Evolutionary conservation across 352 stramenopile species (phyloP), one percentile per base, ranked within the genome.

Genomic region (Pythium pyrilobum): DNA sequence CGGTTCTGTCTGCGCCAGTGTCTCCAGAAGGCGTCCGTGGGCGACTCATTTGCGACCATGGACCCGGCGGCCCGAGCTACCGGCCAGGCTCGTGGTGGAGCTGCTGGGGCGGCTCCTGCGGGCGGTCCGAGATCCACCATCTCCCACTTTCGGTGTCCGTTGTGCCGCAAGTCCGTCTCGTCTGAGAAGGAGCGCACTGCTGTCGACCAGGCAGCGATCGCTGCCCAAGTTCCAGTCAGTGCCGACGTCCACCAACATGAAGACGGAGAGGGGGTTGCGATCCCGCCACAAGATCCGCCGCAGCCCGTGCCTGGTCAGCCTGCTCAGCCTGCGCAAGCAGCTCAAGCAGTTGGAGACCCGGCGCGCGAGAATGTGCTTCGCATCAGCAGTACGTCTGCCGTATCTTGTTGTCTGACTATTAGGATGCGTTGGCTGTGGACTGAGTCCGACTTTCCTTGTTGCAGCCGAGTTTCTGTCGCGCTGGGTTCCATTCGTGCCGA

Each of bases 1-100:
- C 64, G 75, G 28, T 68, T 85, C 11, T 91, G 81, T 46, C 69
- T 91, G 16, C 81, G 77, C 21, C 81, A 91, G 62, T 91, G 81
- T 39, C 66, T 91, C 3, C 81, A 91, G 44, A 77, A 76, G 42
- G 72, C 72, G 0, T 87, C 81, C 3, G 64, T 85, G 8, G 79
- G 63, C 11, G 77, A 89, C 34, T 66, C 72, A 27, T 76, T 91
- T 52, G 58, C 51, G 9, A 45, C 48, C 12, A 56, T 69, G 1
- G 74, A 69, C 1, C 52, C 77, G 16, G 42, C 34, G 18, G 25
- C 33, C 8, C 32, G 33, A 2, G 25, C 49, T 7, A 29, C 38
- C 8, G 40, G 28, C 16, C 20, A 18, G 28, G 45, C 10, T 6
- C 25, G 21, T 34, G 31, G 28, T 38, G 21, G 13, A 24, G 31